Evolutionary conservation across 495 filamentous ascomycete genomes (phyloP), one percentile per base, ranked within the genome.

Genomic region (Xylona heveae): DNA sequence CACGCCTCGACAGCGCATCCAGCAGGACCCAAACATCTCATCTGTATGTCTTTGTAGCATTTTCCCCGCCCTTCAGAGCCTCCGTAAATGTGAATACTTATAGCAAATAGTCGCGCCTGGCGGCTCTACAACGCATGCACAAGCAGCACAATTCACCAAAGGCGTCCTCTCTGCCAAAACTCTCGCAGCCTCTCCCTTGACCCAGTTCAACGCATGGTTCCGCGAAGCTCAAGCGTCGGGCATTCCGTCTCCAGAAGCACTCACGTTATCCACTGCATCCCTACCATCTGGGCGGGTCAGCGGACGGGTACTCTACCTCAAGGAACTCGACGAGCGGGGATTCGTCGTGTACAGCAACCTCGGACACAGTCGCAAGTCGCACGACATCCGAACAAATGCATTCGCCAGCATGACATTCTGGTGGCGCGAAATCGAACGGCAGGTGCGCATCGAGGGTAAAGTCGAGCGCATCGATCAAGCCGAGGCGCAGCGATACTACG

Each of bases 331-430:
- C 47, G 51, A 64, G 19, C 53, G 58, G 3, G 84, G 83, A 8
- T 97, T 92, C 52, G 78, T 93, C 17, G 61, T 95, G 8, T 97
- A 95, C 54, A 78, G 68, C 42, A 97, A 95, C 49, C 90, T 79
- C 62, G 83, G 63, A 19, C 94, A 75, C 1, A 66, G 58, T 30
- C 62, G 66, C 35, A 83, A 85, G 51, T 61, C 70, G 4, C 39
- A 44, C 8, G 78, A 85, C 49, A 51, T 85, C 14, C 45, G 47
- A 18, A 62, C 49, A 6, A 85, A 85, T 42, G 62, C 62, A 8
- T 66, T 64, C 41, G 78, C 73, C 6, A 63, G 65, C 24, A 52
- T 85, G 42, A 76, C 75, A 19, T 85, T 85, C 47, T 82, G 71
- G 66, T 83, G 62, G 66, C 52, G 55, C 42, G 65, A 70, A 35